These are phyloP conservation scores for Fusarium nematophilum DNA, from an alignment of 2,329 filamentous ascomycete genomes.

Conservation along the genomic window DNA sequence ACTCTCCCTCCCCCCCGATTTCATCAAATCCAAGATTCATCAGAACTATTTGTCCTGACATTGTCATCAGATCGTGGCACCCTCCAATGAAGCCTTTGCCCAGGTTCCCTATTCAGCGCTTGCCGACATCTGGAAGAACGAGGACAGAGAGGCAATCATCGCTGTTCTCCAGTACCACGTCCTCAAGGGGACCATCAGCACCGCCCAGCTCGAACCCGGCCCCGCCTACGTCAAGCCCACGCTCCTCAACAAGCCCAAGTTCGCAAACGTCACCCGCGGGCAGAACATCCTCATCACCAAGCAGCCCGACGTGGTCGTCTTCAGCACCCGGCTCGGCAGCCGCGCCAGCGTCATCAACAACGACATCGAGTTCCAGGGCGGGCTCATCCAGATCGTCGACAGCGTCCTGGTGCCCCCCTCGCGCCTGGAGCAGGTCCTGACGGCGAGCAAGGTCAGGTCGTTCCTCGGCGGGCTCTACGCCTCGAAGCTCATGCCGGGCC, in stretches of 20 bases:
- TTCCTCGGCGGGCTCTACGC: conserved; percentile 52
- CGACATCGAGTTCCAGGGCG: conserved; percentile 61
- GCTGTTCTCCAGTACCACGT: conserved; percentile 72
- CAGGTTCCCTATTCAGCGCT: conserved; percentile 64
- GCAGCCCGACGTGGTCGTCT: conserved; percentile 56
- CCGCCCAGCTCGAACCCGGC: conserved; percentile 50
- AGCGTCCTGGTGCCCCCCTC: conserved; percentile 62
- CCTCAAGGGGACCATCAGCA: conserved; percentile 61
- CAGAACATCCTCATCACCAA: conserved; percentile 61
- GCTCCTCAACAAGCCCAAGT: conserved; percentile 54
- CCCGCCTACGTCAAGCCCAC: conserved; percentile 56
- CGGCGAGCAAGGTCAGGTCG: conserved; percentile 57
- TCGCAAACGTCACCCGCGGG: conserved; percentile 62
- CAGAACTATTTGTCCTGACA: too few relatives aligned
- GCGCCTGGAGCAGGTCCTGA: conserved; percentile 60
- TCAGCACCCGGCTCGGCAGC: conserved; percentile 62
- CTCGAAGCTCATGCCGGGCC: conserved; percentile 49
- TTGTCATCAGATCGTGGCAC: conserved; percentile 61
- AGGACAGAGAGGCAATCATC: conserved; percentile 58
- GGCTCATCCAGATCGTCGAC: conserved; percentile 64
- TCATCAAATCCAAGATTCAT: not conserved
- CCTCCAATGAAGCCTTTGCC: conserved; percentile 67
- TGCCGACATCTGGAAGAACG: conserved; percentile 57
- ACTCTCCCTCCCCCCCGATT: not conserved
- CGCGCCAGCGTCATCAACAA: conserved; percentile 55